Evolutionary conservation across 208 protist genomes (phyloP).

Genomic region (Leishmania major): DNA sequence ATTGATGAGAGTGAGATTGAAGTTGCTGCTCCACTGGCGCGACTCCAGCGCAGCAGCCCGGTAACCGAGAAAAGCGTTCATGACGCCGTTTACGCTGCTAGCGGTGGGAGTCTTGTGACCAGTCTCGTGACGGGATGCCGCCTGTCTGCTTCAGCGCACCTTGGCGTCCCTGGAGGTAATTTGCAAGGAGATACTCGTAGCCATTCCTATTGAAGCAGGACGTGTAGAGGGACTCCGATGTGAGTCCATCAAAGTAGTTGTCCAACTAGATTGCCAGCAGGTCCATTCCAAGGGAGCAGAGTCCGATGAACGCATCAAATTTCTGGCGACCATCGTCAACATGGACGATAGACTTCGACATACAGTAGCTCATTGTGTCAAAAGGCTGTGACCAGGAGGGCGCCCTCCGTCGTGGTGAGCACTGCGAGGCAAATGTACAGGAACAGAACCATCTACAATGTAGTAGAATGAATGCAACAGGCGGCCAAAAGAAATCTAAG

Average conservation of each 20-base stretch:
- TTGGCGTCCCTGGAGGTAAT: conserved; percentile 8
- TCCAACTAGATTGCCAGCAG: conserved; percentile 23
- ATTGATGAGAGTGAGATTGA: conserved; percentile 18
- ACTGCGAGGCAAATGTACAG: background rate
- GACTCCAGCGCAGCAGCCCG: conserved; percentile 20
- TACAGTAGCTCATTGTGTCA: background rate
- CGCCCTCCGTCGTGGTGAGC: conserved; percentile 7
- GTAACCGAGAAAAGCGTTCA: conserved; percentile 31
- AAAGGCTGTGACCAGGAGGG: background rate
- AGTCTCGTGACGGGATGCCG: conserved; percentile 19
- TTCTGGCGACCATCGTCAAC: conserved; percentile 20
- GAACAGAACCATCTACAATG: background rate
- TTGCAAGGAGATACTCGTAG: conserved; percentile 26
- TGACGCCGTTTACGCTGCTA: conserved; percentile 18
- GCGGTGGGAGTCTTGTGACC: conserved; percentile 26
- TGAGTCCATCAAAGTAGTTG: conserved; percentile 25
- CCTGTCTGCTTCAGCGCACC: conserved; percentile 18
- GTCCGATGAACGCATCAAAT: conserved; percentile 21
- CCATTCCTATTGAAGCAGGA: conserved; percentile 21
- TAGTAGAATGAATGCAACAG: background rate
- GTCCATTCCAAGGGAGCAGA: conserved; percentile 19
- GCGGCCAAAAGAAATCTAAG: background rate
- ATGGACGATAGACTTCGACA: conserved; percentile 15
- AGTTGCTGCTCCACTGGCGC: conserved; percentile 28
- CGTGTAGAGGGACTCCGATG: conserved; percentile 32